phyloP scores from a whole-genome alignment of 768 basidiomycete genomes.

The Gloeostereum incarnatum region DNA sequence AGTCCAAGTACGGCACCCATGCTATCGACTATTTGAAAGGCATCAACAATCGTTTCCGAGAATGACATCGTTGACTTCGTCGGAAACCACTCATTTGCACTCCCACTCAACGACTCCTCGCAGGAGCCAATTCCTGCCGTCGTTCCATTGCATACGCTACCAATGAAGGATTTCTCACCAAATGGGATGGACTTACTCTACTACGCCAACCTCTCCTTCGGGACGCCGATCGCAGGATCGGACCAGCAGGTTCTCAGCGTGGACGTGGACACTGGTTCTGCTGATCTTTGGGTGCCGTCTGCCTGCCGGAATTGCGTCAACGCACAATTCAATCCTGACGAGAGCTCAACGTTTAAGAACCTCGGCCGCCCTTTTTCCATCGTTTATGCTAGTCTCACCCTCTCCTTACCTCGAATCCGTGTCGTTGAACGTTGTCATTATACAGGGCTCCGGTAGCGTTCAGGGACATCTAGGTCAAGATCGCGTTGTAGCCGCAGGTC shows the following conservation, averaged over 20 bases:
- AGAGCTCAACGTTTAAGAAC: constrained; percentile 32
- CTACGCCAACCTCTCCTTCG: no score
- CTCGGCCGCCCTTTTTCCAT: constrained; percentile 24
- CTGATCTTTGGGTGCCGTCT: constrained; percentile 52
- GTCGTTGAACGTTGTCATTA: neutral
- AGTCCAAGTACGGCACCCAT: neutral
- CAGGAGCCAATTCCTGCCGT: neutral
- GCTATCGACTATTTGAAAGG: neutral
- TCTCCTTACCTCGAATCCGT: neutral
- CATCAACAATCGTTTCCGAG: neutral
- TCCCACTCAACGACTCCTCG: neutral
- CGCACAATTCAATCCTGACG: constrained; percentile 24
- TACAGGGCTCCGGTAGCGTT: constrained; percentile 45
- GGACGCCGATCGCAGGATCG: constrained; percentile 41
- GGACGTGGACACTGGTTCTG: constrained; percentile 61
- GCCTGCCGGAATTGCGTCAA: constrained; percentile 28
- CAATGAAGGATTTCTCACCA: constrained; percentile 7
- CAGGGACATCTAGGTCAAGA: constrained; percentile 41
- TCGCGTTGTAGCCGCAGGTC: constrained; percentile 34
- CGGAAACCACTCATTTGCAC: neutral
- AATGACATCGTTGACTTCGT: neutral
- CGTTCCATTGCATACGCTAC: neutral
- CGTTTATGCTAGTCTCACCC: constrained; percentile 28
- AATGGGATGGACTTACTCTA: constrained; percentile 25
- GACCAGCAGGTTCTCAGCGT: constrained; percentile 41